These are phyloP conservation scores for Hippophae rhamnoides DNA, from an alignment of 306 rosid species.

Conservation along the genomic window DNA sequence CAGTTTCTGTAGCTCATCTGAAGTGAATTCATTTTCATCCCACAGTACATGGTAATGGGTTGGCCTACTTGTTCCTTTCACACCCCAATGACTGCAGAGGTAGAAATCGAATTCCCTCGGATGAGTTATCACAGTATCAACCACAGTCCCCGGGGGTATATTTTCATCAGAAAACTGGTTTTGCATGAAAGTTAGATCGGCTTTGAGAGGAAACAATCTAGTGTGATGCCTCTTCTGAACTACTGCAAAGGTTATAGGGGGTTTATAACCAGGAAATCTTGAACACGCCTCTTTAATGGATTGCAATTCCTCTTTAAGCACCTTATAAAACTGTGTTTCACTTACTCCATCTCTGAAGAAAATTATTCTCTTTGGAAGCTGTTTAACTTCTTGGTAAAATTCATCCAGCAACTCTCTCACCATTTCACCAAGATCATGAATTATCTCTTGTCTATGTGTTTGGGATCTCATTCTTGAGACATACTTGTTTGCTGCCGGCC, in stretches of 20 bases:
- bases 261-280: conserved; percentile 51
- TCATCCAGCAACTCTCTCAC: conserved; percentile 78
- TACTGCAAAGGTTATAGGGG: conserved; percentile 73
- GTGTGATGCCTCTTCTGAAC: conserved; percentile 98
- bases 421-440: conserved; percentile 75
- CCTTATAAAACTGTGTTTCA: conserved; percentile 82
- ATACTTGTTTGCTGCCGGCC: conserved; percentile 97
- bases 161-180: conserved; percentile 50
- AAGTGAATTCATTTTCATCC: conserved; percentile 84
- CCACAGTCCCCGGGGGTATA: conserved; percentile 89
- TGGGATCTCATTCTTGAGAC: conserved; percentile 94
- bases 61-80: conserved; percentile 95
- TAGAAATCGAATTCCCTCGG: conserved; percentile 90
- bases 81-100: conserved; percentile 95
- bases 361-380: conserved; percentile 70
- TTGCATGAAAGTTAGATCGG: conserved; percentile 42
- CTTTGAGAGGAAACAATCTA: conserved; percentile 68
- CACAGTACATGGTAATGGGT: conserved; percentile 85
- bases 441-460: conserved; percentile 93
- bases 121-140: conserved; percentile 90
- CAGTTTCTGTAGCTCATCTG: conserved; percentile 86
- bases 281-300: conserved; percentile 63
- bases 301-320: conserved; percentile 72
- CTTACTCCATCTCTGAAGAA: conserved; percentile 97
- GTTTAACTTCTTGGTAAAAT: conserved; percentile 56